These are phyloP conservation scores for Fistulina hepatica DNA, from an alignment of 1,284 basidiomycete species.

Conservation along the genomic window DNA sequence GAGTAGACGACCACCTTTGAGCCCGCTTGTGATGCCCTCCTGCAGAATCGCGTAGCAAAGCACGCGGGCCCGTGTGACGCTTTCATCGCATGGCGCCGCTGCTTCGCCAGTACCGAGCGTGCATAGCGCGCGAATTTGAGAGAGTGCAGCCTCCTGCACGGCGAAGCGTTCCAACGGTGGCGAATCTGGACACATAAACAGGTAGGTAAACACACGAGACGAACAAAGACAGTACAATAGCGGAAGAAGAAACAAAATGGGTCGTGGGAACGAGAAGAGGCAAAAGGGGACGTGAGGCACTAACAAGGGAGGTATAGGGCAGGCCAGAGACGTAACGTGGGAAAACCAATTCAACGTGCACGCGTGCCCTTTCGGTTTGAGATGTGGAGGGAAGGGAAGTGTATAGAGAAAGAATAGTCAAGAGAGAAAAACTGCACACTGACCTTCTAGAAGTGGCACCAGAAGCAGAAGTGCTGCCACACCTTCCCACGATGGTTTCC, in stretches of 20 bases:
- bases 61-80: not conserved
- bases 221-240: no score
- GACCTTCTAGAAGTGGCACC: conserved; percentile 75
- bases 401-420: no score
- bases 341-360: no score
- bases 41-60: not conserved
- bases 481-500: conserved; percentile 81
- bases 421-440: no score
- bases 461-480: conserved; percentile 67
- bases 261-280: no score
- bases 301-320: no score
- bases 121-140: conserved; percentile 3
- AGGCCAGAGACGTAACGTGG: no score
- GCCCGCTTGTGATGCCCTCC: not conserved
- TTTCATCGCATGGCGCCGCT: not conserved
- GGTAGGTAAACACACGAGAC: not conserved
- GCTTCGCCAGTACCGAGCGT: not conserved
- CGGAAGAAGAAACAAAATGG: no score
- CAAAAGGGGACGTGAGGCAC: no score
- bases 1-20: not conserved
- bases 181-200: conserved; percentile 7
- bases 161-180: conserved; percentile 12
- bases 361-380: no score
- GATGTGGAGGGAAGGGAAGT: no score
- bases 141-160: conserved; percentile 13